Evolutionary conservation across 768 basidiomycete species (phyloP), one percentile per base, ranked within the genome.

Genomic region (Termitomyces sp.): DNA sequence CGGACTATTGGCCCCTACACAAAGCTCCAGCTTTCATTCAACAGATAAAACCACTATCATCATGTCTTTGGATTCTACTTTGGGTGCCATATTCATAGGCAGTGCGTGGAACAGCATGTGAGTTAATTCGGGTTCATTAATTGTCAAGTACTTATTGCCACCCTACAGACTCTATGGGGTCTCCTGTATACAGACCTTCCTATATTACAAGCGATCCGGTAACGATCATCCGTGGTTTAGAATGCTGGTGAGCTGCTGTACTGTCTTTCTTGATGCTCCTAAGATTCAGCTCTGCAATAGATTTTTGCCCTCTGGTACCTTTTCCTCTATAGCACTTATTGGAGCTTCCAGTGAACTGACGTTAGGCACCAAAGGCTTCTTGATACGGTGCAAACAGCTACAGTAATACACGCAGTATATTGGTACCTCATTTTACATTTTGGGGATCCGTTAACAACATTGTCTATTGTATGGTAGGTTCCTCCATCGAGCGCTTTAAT

Each of bases 201-300:
- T 56, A 47, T 56, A 56, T 32, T 49, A 56, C 46, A 56, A 56
- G 27, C 45, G 54, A 56, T 48, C 54, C 17, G 46, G 23, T 1
- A 27, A 37, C 17, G 54, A 55, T 37, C 14, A n/a, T 25, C 16
- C 23, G 10, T 47, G 54, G 35, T 55, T 55, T 17, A 37, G 45
- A 40, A 38, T 23, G n/a, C 37, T 55, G 2, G 54, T 55, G 44
- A 47, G 25, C 32, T 17, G 3, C 7, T 8, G 23, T 34, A 48
- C 9, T 4, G 10, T 9, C 2, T 23, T 31, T 16, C 19, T 35
- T 5, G 1, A 23, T 14, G 14, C 3, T 2, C 21, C 14, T 7
- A 16, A n/a, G 25, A 29, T n/a, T 27, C 8, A 29, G 9, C 17
- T 51, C 23, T 27, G 2, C 27, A 5, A 27, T 37, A 54, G 53